Base-by-base conservation (phyloP, 208 protist species). In the Balamuthia mandrillaris region DNA sequence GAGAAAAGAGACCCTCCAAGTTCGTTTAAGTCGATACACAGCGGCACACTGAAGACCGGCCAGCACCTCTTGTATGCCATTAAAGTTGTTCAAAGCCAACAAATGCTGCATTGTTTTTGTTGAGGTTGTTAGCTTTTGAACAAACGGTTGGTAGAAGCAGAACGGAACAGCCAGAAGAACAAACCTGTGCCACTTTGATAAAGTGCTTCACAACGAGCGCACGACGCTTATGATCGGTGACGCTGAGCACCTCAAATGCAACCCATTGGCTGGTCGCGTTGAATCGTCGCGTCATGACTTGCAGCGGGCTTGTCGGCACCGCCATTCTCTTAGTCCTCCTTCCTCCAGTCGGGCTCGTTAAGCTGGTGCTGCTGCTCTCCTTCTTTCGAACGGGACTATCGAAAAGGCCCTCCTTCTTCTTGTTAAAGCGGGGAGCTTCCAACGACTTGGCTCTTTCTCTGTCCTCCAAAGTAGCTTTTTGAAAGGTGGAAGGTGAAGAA, bases 61-160 rank as follows among this genome's bases (percentile, higher is more conserved):
- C n/a, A 93, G 61, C 9, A 93, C 87, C 52, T 86, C 86, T 72
- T 90, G 88, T 14, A 92, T 33, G 1, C 81, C 70, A 68, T 93
- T 93, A 31, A 92, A 93, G 74, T 92, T 93, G 63, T 86, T 68
- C 58, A 93, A 66, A 41, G 89, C 86, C 29, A 49, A 63, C 21
- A 42, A 89, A 18, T 89, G 51, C 37, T 89, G 44, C 27, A 54
- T 0, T 5, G n/a, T n/a, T n/a, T n/a, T n/a, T n/a, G n/a, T n/a
- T n/a, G n/a, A n/a, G n/a, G 14, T 5, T 5, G n/a, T 39, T 63
- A 31, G 18, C 29, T 33, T 0, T 7, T 52, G 54, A 14, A 2
- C 9, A 63, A 14, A 31, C 31, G 16, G 52, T 60, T 60, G 24
- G 52, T 58, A 29, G 18, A 65, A 29, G 56, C 12, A 29, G 56